Conservation (phyloP, 2,329 filamentous ascomycete species). For the Stagonosporopsis chrysanthemi region DNA sequence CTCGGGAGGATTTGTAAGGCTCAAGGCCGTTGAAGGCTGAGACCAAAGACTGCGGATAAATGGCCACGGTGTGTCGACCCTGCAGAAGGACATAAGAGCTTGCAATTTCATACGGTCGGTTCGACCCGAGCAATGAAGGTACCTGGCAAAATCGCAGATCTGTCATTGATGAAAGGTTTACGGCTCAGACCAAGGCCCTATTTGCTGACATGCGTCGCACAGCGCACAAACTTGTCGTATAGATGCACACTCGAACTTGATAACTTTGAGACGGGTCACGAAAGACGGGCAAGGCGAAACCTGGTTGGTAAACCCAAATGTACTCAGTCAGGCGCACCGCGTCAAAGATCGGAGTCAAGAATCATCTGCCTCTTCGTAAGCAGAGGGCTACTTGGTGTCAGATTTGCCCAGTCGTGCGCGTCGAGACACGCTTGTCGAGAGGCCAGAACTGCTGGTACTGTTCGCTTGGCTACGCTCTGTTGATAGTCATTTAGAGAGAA, state of each 20-base stretch:
- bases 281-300: not conserved
- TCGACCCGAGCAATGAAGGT: not conserved
- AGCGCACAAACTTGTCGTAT: conserved; percentile 2
- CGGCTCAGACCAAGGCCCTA: conserved; percentile 2
- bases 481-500: not conserved
- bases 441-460: conserved; percentile 9
- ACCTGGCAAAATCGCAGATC: not conserved
- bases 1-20: not conserved
- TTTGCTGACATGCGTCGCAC: conserved; percentile 17
- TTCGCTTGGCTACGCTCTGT: conserved; percentile 5
- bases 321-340: not conserved
- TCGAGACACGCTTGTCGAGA: conserved; percentile 20
- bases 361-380: conserved; percentile 11
- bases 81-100: not conserved
- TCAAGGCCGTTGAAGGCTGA: too few relatives aligned
- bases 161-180: conserved; percentile 1
- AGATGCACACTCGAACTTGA: not conserved
- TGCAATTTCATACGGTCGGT: not conserved
- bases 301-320: not conserved
- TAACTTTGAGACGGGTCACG: not conserved
- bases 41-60: not conserved
- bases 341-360: conserved; percentile 1
- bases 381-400: conserved; percentile 8
- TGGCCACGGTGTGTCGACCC: not conserved
- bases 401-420: conserved; percentile 13